phyloP scores from a whole-genome alignment of 345 rosid genomes.

The Punica granatum region DNA sequence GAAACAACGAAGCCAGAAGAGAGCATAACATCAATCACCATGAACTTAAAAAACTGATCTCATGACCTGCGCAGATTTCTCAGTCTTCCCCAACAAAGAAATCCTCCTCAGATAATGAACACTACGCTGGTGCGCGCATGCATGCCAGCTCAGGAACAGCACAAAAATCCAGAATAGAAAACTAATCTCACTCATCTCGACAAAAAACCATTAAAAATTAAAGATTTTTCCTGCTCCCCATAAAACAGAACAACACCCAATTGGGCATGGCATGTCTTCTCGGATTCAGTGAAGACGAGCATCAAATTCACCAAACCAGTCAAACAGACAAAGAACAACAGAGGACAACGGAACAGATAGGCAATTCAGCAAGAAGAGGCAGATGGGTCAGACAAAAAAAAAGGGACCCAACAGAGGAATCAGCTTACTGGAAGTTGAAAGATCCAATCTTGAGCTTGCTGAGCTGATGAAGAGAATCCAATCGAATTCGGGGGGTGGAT shows the following conservation, averaged over 20 bases:
- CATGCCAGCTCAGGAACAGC: background rate
- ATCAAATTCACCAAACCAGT: slow-evolving; percentile 5
- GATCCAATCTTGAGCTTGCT: background rate
- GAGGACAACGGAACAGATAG: background rate
- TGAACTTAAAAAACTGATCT: background rate
- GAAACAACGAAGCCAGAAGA: background rate
- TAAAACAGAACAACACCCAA: background rate
- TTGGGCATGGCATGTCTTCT: slow-evolving; percentile 7
- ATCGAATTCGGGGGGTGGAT: background rate
- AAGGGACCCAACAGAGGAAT: slow-evolving; percentile 1
- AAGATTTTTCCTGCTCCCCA: background rate
- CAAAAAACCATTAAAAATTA: background rate
- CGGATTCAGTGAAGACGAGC: background rate
- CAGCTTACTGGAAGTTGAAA: slow-evolving; percentile 7
- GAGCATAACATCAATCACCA: background rate
- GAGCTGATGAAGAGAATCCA: background rate
- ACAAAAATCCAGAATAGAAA: background rate
- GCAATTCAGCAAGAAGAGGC: too few species aligned
- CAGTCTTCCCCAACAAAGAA: background rate
- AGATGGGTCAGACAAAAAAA: too few species aligned
- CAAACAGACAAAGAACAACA: background rate
- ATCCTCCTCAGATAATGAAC: background rate
- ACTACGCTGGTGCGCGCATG: background rate
- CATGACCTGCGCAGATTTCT: background rate
- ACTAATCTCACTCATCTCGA: slow-evolving; percentile 9